Conservation (phyloP, 2,329 filamentous ascomycete species). For the Ophiognomonia clavigignenti-juglandacearum region DNA sequence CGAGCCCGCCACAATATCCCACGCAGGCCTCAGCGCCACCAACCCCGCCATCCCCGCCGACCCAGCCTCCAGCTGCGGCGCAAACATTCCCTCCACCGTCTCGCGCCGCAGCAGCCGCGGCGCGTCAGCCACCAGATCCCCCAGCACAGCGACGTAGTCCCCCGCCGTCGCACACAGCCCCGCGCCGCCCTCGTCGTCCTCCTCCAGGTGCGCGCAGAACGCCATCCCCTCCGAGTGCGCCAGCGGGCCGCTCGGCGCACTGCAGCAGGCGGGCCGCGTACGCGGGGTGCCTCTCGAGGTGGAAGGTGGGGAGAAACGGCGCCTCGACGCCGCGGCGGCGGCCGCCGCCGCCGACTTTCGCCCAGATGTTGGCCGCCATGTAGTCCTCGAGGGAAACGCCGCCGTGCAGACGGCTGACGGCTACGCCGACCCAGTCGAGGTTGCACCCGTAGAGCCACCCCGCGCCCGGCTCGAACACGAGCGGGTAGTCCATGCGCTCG, state of each 20-base stretch:
- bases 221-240: not conserved
- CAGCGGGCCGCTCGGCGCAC: not conserved
- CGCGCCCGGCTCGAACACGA: slow-evolving; percentile 45
- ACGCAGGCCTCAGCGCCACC: not conserved
- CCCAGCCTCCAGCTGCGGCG: not conserved
- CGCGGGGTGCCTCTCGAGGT: not conserved
- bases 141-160: slow-evolving; percentile 1
- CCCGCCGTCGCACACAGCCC: not conserved
- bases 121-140: not conserved
- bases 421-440: slow-evolving; percentile 48
- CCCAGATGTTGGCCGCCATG: slow-evolving; percentile 5
- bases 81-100: not conserved
- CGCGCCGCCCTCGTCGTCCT: slow-evolving; percentile 2
- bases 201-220: not conserved
- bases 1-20: slow-evolving; percentile 2
- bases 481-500: slow-evolving; percentile 37
- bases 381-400: slow-evolving; percentile 2
- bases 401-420: slow-evolving; percentile 27
- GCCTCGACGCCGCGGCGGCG: too few species aligned
- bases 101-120: not conserved
- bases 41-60: not conserved
- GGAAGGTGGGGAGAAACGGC: not conserved
- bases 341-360: not conserved
- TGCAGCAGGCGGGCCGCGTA: not conserved
- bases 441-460: slow-evolving; percentile 46